Evolutionary conservation across 495 filamentous ascomycete genomes (phyloP), one percentile per base, ranked within the genome.

Genomic region (Paragyromitra xinjiangensis): DNA sequence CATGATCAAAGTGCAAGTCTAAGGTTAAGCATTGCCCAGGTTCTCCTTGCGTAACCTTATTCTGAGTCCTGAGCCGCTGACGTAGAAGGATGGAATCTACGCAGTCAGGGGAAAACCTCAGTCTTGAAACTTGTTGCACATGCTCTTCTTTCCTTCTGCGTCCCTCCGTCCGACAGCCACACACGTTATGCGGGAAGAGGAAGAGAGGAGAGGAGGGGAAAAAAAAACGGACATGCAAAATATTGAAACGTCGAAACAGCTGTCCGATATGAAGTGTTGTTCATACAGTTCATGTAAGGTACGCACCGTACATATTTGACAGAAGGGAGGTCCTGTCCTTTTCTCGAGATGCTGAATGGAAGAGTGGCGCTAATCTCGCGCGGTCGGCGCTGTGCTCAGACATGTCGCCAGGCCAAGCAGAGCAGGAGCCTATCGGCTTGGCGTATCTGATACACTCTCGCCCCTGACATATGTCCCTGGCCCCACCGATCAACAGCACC

Each of bases 401-500:
- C 69, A 66, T 72, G 69, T 73, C 50, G 68, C 61, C 69, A 76
- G n/a, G 40, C 69, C 69, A 71, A 51, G 72, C 73, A 77, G 61
- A 74, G 64, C 39, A 67, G 55, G 74, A 73, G 61, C 69, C 74
- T 73, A 71, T 77, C 74, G 61, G 70, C 74, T 77, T 73, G 74
- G 74, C 69, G 69, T 66, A 53, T 77, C 69, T 77, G 74, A 77
- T 73, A 77, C 74, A 77, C 45, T 39, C 51, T 65, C 37, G 24
- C 74, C 74, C 74, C 74, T 77, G 74, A 64, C 74, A 77, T 73
- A 73, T 77, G 68, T 59, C 69, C 74, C 68, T 77, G 50, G 68
- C 74, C 66, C 71, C 67, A 70, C 73, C 67, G 73, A 76, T 76
- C 74, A 77, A 14, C 61, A 56, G 37, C 50, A 40, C 50, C 70